A percentile compares a stretch with the other conserved stretches of the same genome.
Conservation (phyloP, 345 rosid species). For the Ceriops tagal region DNA sequence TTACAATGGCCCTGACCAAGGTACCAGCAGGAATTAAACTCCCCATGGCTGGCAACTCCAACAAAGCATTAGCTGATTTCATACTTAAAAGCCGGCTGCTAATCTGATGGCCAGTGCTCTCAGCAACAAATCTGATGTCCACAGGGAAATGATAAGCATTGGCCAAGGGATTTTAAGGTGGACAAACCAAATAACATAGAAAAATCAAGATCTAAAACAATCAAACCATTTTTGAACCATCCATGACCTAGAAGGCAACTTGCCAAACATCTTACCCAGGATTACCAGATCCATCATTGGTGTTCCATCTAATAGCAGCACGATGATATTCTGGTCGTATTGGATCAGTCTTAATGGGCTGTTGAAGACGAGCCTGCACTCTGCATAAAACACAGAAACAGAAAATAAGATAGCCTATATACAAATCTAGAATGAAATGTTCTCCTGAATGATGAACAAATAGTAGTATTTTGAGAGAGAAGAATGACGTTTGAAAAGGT, state of each 20-base stretch:
- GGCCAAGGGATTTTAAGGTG: background rate
- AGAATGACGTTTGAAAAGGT: constrained; percentile 16
- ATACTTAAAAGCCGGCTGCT: constrained; percentile 93
- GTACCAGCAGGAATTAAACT: constrained; percentile 62
- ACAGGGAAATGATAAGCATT: background rate
- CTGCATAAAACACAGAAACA: constrained; percentile 31
- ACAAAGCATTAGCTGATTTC: constrained; percentile 88
- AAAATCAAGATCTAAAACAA: background rate
- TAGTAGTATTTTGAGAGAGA: background rate
- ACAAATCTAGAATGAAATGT: background rate
- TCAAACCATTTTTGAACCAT: constrained; percentile 5
- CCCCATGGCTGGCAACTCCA: constrained; percentile 74
- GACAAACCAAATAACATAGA: background rate
- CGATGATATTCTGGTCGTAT: constrained; percentile 72
- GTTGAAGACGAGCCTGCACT: constrained; percentile 67
- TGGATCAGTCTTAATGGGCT: constrained; percentile 68
- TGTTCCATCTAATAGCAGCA: constrained; percentile 67
- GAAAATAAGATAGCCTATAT: background rate
- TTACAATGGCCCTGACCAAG: constrained; percentile 57
- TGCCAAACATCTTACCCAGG: constrained; percentile 58
- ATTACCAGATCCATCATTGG: constrained; percentile 77
- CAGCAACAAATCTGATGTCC: constrained; percentile 75
- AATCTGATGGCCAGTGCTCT: constrained; percentile 89
- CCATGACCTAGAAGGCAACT: constrained; percentile 7
- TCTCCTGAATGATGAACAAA: no score